Percentiles rank a stretch among this genome's conserved stretches.
Evolutionary conservation across 2,329 filamentous ascomycete species (phyloP).

Genomic region (Hypoxylon sp.): DNA sequence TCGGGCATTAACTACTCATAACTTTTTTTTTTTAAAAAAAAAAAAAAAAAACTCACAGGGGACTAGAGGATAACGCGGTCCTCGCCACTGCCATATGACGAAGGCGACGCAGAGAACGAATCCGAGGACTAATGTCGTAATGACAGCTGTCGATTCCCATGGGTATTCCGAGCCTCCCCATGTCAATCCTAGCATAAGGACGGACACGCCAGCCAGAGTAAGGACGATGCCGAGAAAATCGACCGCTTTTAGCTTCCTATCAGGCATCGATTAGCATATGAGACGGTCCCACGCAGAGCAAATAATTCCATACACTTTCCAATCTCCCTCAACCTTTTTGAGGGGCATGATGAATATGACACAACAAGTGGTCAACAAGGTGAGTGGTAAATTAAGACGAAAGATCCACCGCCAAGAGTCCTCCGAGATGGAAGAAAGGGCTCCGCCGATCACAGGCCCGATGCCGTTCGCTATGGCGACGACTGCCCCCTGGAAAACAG

Average conservation of each 20-base stretch:
- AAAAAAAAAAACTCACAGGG: slow-evolving; percentile 55
- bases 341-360: slow-evolving; percentile 71
- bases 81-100: slow-evolving; percentile 67
- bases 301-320: slow-evolving; percentile 58
- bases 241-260: slow-evolving; percentile 64
- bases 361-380: slow-evolving; percentile 61
- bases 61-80: slow-evolving; percentile 64
- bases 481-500: slow-evolving; percentile 59
- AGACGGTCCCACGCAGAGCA: not conserved
- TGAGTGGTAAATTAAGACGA: slow-evolving; percentile 68
- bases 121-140: slow-evolving; percentile 69
- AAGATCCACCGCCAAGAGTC: slow-evolving; percentile 70
- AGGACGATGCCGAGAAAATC: slow-evolving; percentile 66
- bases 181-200: slow-evolving; percentile 66
- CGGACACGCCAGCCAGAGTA: slow-evolving; percentile 62
- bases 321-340: slow-evolving; percentile 67
- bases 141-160: slow-evolving; percentile 70
- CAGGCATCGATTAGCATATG: not conserved
- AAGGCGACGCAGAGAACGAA: slow-evolving; percentile 63
- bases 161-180: slow-evolving; percentile 73
- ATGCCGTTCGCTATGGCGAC: slow-evolving; percentile 69
- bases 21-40: too few species aligned
- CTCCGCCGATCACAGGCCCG: slow-evolving; percentile 68
- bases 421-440: slow-evolving; percentile 61
- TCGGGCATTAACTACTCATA: not conserved